phyloP scores from a whole-genome alignment of 1,139 yeast genomes.

The Scheffersomyces stambukii region DNA sequence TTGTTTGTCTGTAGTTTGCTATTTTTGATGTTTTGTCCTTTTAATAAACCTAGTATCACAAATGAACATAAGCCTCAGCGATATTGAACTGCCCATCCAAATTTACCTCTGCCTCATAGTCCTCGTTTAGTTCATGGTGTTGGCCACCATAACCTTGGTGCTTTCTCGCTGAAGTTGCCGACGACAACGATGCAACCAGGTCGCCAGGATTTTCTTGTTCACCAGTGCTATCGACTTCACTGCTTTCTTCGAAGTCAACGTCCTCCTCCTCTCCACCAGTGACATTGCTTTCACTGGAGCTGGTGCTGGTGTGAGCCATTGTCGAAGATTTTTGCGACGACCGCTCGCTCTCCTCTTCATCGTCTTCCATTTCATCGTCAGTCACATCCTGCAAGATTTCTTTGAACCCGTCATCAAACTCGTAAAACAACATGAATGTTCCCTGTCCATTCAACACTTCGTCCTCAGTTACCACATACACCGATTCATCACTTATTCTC shows the following conservation, averaged over 20 bases:
- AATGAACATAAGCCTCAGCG: constrained; percentile 18
- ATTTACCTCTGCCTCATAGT: constrained; percentile 1
- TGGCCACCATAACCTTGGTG: too few relatives aligned
- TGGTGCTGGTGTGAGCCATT: not conserved
- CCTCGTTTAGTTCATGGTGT: too few relatives aligned
- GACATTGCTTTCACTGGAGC: constrained; percentile 1
- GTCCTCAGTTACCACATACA: constrained; percentile 69
- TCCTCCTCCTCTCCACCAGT: constrained; percentile 8
- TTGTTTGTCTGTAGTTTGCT: too few relatives aligned
- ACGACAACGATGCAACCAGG: too few relatives aligned
- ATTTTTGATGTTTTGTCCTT: too few relatives aligned
- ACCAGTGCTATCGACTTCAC: constrained; percentile 1
- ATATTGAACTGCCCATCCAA: constrained; percentile 6
- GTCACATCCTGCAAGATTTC: constrained; percentile 25
- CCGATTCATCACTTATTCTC: constrained; percentile 89
- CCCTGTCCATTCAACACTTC: constrained; percentile 84
- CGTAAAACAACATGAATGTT: constrained; percentile 89
- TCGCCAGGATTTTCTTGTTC: too few relatives aligned
- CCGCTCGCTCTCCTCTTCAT: constrained; percentile 22
- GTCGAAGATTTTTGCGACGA: too few relatives aligned
- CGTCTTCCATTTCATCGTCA: constrained; percentile 34
- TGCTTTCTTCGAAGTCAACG: constrained; percentile 10
- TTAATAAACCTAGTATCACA: too few relatives aligned
- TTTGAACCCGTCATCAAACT: constrained; percentile 41
- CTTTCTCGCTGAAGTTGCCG: too few relatives aligned